These are phyloP conservation scores for Fraxinus velutina DNA, from an alignment of 305 asterid species.

Conservation along the genomic window DNA sequence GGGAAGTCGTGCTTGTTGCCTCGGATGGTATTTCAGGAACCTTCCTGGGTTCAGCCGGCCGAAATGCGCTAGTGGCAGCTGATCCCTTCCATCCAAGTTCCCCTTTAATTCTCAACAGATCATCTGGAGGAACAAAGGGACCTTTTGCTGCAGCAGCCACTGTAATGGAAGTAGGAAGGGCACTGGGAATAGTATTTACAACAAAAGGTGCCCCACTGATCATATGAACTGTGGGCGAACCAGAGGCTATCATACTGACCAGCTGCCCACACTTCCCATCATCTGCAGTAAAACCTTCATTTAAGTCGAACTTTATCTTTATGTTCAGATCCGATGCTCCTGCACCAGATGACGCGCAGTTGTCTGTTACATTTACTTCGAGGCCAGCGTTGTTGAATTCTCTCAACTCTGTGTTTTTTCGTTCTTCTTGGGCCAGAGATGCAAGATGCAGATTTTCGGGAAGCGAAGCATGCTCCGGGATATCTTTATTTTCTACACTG, in stretches of 20 bases:
- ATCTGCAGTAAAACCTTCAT: constrained; percentile 68
- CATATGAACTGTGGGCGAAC: constrained; percentile 38
- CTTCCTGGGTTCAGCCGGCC: constrained; percentile 95
- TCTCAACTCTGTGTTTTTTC: constrained; percentile 24
- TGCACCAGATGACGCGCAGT: constrained; percentile 23
- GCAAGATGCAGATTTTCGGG: constrained; percentile 19
- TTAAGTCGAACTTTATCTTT: constrained; percentile 70
- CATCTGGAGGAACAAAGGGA: constrained; percentile 78
- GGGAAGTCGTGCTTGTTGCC: constrained; percentile 20
- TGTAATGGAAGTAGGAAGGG: constrained; percentile 63
- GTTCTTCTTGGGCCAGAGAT: constrained; percentile 28
- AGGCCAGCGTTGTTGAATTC: constrained; percentile 26
- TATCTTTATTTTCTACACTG: constrained; percentile 23
- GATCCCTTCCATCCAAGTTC: constrained; percentile 95
- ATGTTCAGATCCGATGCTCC: constrained; percentile 34
- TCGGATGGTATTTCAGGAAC: constrained; percentile 35
- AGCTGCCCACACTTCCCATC: constrained; percentile 66
- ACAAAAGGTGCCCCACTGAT: constrained; percentile 42
- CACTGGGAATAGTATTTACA: constrained; percentile 35
- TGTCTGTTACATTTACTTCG: constrained; percentile 32
- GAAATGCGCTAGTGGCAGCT: constrained; percentile 93
- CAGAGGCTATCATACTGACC: constrained; percentile 23
- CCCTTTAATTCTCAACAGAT: constrained; percentile 66
- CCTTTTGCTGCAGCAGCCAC: constrained; percentile 85
- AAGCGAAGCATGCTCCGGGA: constrained; percentile 2